Evolutionary conservation across 768 basidiomycete species (phyloP).

Genomic region (Macrocybe gigantea): DNA sequence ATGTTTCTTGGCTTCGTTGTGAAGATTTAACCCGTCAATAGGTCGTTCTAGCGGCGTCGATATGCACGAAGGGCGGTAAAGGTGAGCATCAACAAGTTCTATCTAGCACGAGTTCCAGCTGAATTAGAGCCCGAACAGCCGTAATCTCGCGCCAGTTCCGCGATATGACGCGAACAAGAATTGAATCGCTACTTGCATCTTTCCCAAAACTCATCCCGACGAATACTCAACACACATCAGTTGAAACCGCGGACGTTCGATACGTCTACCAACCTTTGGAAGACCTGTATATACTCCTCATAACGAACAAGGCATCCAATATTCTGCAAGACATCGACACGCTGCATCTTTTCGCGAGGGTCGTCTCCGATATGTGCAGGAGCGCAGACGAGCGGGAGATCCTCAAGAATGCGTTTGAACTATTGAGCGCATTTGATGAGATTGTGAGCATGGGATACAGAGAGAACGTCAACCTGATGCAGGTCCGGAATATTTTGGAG

Average conservation of each 20-base stretch:
- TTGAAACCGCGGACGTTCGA: constrained; percentile 91
- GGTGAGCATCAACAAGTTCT: constrained; percentile 41
- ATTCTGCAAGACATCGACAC: constrained; percentile 98
- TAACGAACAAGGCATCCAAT: constrained; percentile 98
- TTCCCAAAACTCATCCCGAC: constrained; percentile 97
- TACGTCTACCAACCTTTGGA: constrained; percentile 97
- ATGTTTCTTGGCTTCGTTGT: no score
- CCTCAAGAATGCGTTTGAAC: constrained; percentile 83
- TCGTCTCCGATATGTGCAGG: constrained; percentile 88
- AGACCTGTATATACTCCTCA: constrained; percentile 93
- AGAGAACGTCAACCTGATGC: constrained; percentile 73
- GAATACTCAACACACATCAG: constrained; percentile 93
- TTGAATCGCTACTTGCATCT: constrained; percentile 92
- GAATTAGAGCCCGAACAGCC: constrained; percentile 41
- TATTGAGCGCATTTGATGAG: constrained; percentile 95
- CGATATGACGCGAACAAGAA: constrained; percentile 85
- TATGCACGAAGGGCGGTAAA: constrained; percentile 94
- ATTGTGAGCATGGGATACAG: constrained; percentile 86
- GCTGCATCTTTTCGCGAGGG: constrained; percentile 87
- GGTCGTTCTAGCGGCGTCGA: constrained; percentile 92
- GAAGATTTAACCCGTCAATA: constrained; percentile 17
- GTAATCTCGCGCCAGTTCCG: constrained; percentile 96
- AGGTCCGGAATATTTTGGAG: constrained; percentile 73
- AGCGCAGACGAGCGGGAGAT: constrained; percentile 88
- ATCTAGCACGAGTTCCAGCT: constrained; percentile 1